A percentile compares a stretch with the other conserved stretches of the same genome.
phyloP scores from a whole-genome alignment of 345 rosid species.

The Moricandia arvensis region DNA sequence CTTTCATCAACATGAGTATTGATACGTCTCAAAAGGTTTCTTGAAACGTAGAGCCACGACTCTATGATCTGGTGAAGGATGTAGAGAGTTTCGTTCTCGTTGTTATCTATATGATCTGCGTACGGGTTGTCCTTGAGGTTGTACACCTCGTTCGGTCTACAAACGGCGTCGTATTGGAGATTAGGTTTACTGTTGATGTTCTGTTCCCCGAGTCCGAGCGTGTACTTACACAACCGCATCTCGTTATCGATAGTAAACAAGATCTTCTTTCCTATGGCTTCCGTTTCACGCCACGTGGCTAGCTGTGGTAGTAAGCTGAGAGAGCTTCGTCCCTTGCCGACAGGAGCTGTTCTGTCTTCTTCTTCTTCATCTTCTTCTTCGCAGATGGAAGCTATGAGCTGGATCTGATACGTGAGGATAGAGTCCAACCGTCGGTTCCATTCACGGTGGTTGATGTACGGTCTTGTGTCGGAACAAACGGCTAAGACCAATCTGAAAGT shows the following conservation, averaged over 20 bases:
- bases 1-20: no score
- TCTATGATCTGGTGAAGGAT: slow-evolving; percentile 77
- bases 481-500: slow-evolving; percentile 69
- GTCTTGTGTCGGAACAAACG: slow-evolving; percentile 64
- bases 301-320: slow-evolving; percentile 76
- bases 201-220: slow-evolving; percentile 83
- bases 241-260: slow-evolving; percentile 69
- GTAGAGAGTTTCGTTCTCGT: slow-evolving; percentile 68
- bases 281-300: slow-evolving; percentile 73
- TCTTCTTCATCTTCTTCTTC: slow-evolving; percentile 34
- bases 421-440: slow-evolving; percentile 79
- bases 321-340: slow-evolving; percentile 59
- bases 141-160: slow-evolving; percentile 63
- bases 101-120: slow-evolving; percentile 56
- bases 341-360: no score
- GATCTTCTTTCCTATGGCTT: slow-evolving; percentile 61
- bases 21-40: slow-evolving; percentile 51
- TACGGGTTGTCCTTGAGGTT: slow-evolving; percentile 52
- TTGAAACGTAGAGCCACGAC: slow-evolving; percentile 65
- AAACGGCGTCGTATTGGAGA: slow-evolving; percentile 77
- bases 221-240: slow-evolving; percentile 72
- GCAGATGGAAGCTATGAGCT: slow-evolving; percentile 53
- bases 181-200: slow-evolving; percentile 74
- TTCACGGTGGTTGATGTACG: slow-evolving; percentile 65
- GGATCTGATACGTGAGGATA: slow-evolving; percentile 65